Evolutionary conservation across 768 basidiomycete genomes (phyloP).

Genomic region (Leucocoprinus birnbaumii): DNA sequence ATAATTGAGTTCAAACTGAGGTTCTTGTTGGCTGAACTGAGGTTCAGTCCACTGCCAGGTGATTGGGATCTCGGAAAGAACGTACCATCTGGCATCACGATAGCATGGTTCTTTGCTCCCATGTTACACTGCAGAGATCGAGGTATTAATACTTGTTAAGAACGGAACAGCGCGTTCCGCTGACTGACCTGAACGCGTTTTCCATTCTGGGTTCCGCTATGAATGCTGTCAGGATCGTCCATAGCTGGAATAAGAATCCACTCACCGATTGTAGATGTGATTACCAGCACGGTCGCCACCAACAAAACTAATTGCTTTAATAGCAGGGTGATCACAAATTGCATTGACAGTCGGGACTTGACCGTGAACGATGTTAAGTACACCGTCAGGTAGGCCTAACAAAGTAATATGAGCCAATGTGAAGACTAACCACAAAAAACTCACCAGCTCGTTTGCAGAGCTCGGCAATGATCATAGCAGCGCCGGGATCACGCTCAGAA

Average conservation of each 20-base stretch:
- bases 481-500: constrained; percentile 94
- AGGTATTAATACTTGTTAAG: neutral
- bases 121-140: constrained; percentile 42
- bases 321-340: constrained; percentile 87
- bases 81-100: constrained; percentile 91
- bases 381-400: constrained; percentile 79
- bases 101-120: constrained; percentile 97
- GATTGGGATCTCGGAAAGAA: neutral
- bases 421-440: constrained; percentile 4
- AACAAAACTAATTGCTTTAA: constrained; percentile 96
- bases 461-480: constrained; percentile 97
- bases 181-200: constrained; percentile 76
- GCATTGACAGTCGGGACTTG: constrained; percentile 87
- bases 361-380: constrained; percentile 91
- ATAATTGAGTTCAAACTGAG: constrained; percentile 87
- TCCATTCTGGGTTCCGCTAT: constrained; percentile 77
- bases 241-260: neutral
- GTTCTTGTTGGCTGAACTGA: constrained; percentile 78
- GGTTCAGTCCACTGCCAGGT: neutral
- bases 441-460: constrained; percentile 82
- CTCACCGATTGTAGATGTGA: constrained; percentile 87
- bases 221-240: constrained; percentile 4
- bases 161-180: neutral
- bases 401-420: neutral
- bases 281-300: constrained; percentile 91